Conservation (phyloP, 371 early-diverging fungal genomes). For the Mortierella sp. region DNA sequence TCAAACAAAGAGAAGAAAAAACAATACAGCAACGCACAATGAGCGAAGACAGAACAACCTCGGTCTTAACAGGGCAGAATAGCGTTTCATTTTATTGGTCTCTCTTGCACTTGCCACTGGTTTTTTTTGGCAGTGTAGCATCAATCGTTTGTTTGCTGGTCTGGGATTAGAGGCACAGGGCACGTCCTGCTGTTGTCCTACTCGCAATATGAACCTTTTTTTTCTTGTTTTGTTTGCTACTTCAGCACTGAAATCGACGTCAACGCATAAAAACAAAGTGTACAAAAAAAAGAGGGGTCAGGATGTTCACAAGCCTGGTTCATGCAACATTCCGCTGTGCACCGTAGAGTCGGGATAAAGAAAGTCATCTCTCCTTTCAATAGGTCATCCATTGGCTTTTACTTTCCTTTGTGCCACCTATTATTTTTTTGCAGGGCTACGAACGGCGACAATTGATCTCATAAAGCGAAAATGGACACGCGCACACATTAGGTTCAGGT, state of each 20-base stretch:
- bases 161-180: background rate
- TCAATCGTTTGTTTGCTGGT: background rate
- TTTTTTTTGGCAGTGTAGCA: background rate
- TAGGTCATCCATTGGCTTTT: background rate
- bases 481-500: too few relatives aligned
- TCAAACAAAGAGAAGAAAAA: background rate
- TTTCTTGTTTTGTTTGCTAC: background rate
- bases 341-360: background rate
- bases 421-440: background rate
- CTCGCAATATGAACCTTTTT: too few relatives aligned
- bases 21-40: background rate
- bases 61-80: background rate
- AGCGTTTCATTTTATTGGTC: background rate
- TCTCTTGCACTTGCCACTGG: background rate
- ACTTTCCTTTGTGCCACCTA: background rate
- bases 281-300: slow-evolving; percentile 7
- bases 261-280: slow-evolving; percentile 3
- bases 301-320: slow-evolving; percentile 11
- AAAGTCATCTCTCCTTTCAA: background rate
- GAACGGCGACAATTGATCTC: background rate
- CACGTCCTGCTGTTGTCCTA: background rate
- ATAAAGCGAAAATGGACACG: background rate
- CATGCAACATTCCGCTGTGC: slow-evolving; percentile 14
- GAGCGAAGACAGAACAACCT: background rate
- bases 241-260: background rate